Evolutionary conservation across 305 asterid species (phyloP).

Genomic region (Solanum hybrid): DNA sequence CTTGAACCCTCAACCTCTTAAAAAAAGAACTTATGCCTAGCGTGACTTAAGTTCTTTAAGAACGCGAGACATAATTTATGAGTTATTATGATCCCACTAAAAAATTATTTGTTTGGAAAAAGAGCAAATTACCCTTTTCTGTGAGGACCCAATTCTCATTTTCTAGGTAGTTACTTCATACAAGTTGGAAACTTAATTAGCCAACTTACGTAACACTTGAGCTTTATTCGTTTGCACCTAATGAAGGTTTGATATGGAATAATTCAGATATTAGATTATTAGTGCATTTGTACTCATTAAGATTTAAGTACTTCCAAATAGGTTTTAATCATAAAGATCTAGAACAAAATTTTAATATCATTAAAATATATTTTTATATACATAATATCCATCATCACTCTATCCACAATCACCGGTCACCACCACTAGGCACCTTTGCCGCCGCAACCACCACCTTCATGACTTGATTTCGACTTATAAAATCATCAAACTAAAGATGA

Average conservation of each 20-base stretch:
- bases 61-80: background rate
- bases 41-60: background rate
- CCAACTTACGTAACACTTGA: background rate
- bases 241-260: background rate
- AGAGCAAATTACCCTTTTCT: background rate
- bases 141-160: background rate
- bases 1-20: background rate
- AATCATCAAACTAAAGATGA: background rate
- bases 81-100: background rate
- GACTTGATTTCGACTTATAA: background rate
- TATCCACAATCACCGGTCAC: background rate
- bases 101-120: background rate
- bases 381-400: background rate
- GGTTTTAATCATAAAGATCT: background rate
- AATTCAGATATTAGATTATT: background rate
- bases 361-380: too few relatives aligned
- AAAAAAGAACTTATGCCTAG: background rate
- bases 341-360: too few relatives aligned
- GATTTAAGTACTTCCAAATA: too few relatives aligned
- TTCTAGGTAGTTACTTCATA: background rate
- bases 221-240: background rate
- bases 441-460: background rate
- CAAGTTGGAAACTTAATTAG: background rate
- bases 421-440: background rate
- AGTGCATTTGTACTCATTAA: background rate